Evolutionary conservation across 2,329 filamentous ascomycete species (phyloP), one percentile per base, ranked within the genome.

Genomic region (Hypoxylon sp.): DNA sequence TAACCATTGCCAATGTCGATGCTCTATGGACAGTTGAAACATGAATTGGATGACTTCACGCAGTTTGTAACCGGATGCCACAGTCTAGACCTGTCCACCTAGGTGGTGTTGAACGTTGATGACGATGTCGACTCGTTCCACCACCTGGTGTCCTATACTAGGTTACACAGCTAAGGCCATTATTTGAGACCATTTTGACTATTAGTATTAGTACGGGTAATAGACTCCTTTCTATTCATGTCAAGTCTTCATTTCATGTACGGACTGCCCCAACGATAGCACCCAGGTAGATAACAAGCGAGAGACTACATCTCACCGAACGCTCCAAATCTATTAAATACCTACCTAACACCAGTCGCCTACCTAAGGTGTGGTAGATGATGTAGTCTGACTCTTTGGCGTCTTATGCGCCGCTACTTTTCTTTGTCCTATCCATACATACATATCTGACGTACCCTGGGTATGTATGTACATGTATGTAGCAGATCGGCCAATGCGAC

Each of bases 1-100:
- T 55, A 59, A 59, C 38, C 58, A 59, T 59, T 14, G 38, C 48
- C 41, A 49, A 48, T 43, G 62, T 57, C 62, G 62, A 68, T 70
- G 61, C 36, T 56, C 53, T 62, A 57, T 48, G 46, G 51, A 25
- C 48, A 6, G 64, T 58, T 61, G 32, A 23, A 46, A 50, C 49
- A 38, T 58, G 19, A 52, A 55, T 57, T 62, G 41, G 13, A 59
- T 51, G 25, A 51, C 19, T 55, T 59, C 28, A 25, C 30, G 28
- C 13, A 53, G 51, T 53, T 25, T 60, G 48, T 60, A 52, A 23
- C 49, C 60, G 10, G 28, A 60, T n/a, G 59, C 59, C 59, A 60
- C 53, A 63, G 25, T 49, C 49, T 51, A 67, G 64, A 56, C 43
- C 59, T 46, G 43, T 56, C 48, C 14, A 23, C 17, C 58, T 52